Conservation (phyloP, 2,329 filamentous ascomycete species). For the Claviceps fusiformis region DNA sequence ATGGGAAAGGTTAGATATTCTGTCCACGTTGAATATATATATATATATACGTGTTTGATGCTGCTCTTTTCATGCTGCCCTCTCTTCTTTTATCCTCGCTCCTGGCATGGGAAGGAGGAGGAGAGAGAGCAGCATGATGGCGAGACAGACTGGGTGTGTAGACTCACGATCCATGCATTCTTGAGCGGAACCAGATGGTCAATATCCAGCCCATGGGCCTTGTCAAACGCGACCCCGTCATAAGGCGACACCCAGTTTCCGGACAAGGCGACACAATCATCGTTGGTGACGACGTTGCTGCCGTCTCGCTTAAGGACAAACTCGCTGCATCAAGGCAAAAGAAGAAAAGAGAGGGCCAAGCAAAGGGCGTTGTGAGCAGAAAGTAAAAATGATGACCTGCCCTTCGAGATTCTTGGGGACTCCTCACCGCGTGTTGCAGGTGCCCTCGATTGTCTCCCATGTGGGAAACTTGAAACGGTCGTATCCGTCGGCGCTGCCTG, state of each 20-base stretch:
- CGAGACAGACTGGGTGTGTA: neutral
- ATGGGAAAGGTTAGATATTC: neutral
- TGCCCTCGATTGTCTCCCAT: constrained; percentile 52
- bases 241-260: constrained; percentile 62
- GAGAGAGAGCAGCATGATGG: neutral
- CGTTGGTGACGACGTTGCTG: constrained; percentile 42
- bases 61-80: neutral
- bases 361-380: neutral
- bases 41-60: too few species aligned
- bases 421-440: constrained; percentile 52
- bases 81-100: neutral
- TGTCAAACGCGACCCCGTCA: constrained; percentile 58
- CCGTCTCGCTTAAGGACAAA: constrained; percentile 64
- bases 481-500: constrained; percentile 44
- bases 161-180: constrained; percentile 60
- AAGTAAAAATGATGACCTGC: neutral
- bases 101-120: neutral
- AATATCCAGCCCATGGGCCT: constrained; percentile 60
- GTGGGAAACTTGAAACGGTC: constrained; percentile 55
- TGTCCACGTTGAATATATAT: too few species aligned
- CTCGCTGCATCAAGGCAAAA: constrained; percentile 30
- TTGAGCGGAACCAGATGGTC: constrained; percentile 73
- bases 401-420: neutral
- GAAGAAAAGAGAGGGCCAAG: neutral
- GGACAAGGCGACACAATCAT: constrained; percentile 46